Conservation (phyloP, 129 eudicot species). For the Solidago caesia region DNA sequence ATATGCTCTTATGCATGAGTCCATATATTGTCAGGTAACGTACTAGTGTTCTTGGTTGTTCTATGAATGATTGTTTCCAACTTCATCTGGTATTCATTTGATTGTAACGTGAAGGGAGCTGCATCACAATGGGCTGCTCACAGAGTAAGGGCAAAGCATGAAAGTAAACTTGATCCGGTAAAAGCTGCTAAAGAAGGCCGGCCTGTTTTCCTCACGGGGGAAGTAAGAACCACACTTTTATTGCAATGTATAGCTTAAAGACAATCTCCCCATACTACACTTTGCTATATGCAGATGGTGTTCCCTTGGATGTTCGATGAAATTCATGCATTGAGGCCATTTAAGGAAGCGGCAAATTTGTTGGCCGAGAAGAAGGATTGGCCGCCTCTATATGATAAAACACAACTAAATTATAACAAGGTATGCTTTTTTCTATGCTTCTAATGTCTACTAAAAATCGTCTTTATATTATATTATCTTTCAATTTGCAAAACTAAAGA, state of each 20-base stretch:
- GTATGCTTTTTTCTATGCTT: constrained; percentile 28
- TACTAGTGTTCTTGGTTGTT: not conserved
- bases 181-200: constrained; percentile 79
- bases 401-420: constrained; percentile 60
- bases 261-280: not conserved
- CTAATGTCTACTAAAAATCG: not conserved
- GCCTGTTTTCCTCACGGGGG: constrained; percentile 81
- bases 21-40: constrained; percentile 87
- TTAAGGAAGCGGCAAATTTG: constrained; percentile 76
- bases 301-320: constrained; percentile 97
- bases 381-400: constrained; percentile 82
- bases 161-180: constrained; percentile 59
- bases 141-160: constrained; percentile 57
- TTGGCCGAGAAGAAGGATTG: constrained; percentile 85
- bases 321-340: constrained; percentile 76
- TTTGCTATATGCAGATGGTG: constrained; percentile 57
- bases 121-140: constrained; percentile 92
- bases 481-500: not conserved
- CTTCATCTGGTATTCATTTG: not conserved
- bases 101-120: constrained; percentile 60
- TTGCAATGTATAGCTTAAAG: not conserved
- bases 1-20: constrained; percentile 84
- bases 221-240: constrained; percentile 40
- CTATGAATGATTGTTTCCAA: not conserved
- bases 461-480: too few relatives aligned